Percentiles rank a stretch among this genome's conserved stretches.
Evolutionary conservation across 257 asterid species (phyloP).

Genomic region (Orobanche coerulescens): DNA sequence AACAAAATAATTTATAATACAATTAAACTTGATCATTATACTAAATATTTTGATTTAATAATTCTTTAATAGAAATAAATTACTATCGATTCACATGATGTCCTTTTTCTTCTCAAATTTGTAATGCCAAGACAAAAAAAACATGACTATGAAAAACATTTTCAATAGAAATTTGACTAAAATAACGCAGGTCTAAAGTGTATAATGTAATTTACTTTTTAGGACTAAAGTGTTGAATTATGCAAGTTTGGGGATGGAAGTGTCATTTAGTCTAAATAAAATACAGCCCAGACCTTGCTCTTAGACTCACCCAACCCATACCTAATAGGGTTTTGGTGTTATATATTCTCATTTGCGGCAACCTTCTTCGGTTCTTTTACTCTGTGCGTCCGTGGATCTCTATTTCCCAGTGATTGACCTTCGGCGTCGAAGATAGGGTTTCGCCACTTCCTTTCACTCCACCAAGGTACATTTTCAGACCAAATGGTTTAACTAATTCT

Average conservation of each 20-base stretch:
- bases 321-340: slow-evolving; percentile 24
- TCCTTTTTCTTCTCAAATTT: no score
- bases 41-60: no score
- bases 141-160: no score
- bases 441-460: background rate
- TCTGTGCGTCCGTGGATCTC: background rate
- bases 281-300: background rate
- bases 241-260: background rate
- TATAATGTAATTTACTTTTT: no score
- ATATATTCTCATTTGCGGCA: slow-evolving; percentile 15
- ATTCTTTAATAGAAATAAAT: no score
- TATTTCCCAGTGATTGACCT: background rate
- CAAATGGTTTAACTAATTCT: background rate
- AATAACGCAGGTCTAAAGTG: no score
- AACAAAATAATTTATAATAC: no score
- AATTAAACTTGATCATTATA: no score
- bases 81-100: no score
- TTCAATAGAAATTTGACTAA: no score
- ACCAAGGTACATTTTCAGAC: background rate
- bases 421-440: slow-evolving; percentile 23
- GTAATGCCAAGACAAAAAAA: no score
- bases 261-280: background rate
- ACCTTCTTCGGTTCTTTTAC: no score
- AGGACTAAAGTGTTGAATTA: background rate
- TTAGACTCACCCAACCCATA: slow-evolving; percentile 12